phyloP scores from a whole-genome alignment of 192 early-diverging fungal genomes.

The Allomyces macrogynus region DNA sequence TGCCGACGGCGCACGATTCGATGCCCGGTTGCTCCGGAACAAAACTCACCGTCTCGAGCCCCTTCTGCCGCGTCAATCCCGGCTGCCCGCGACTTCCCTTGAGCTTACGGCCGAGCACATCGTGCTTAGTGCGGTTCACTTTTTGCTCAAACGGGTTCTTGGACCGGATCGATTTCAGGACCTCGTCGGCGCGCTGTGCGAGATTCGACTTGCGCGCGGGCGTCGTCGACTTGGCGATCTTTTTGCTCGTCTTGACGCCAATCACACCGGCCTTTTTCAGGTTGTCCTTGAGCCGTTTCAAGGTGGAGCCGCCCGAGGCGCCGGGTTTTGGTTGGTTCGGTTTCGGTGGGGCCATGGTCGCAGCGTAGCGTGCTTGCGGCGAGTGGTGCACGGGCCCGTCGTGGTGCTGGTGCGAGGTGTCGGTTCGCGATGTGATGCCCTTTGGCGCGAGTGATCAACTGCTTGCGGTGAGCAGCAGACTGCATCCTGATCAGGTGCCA shows the following conservation, averaged over 20 bases:
- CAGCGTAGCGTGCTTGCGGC: no score
- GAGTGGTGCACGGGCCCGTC: no score
- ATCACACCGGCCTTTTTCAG: slow-evolving; percentile 59
- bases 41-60: slow-evolving; percentile 54
- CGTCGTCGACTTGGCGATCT: slow-evolving; percentile 15
- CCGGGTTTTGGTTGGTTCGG: neutral
- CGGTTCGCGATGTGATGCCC: no score
- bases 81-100: slow-evolving; percentile 71
- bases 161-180: slow-evolving; percentile 16
- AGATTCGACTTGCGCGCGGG: neutral
- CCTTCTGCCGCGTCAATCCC: slow-evolving; percentile 52
- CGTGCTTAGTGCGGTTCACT: slow-evolving; percentile 55
- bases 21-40: no score
- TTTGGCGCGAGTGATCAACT: no score
- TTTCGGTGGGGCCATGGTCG: neutral
- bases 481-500: no score
- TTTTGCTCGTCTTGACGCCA: slow-evolving; percentile 35
- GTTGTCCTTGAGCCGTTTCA: slow-evolving; percentile 60
- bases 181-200: slow-evolving; percentile 4
- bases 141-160: slow-evolving; percentile 85
- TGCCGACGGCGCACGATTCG: no score
- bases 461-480: no score
- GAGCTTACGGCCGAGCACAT: slow-evolving; percentile 60
- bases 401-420: no score
- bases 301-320: slow-evolving; percentile 26